Evolutionary conservation across 345 rosid species (phyloP).

Genomic region (Odontarrhena argentea): DNA sequence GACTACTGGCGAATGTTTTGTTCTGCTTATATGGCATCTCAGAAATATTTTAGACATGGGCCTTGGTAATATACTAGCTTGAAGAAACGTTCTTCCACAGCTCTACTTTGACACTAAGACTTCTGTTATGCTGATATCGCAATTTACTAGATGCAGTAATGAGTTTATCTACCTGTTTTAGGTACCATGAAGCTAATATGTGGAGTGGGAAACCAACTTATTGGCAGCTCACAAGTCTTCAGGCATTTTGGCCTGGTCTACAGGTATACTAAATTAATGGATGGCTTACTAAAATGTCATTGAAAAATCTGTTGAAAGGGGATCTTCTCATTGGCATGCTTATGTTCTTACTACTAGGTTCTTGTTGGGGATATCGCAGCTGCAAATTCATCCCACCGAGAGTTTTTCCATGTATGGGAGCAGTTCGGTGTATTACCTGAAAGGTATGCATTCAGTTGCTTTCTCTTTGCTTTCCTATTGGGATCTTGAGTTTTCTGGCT

Average conservation of each 20-base stretch:
- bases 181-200: constrained; percentile 99
- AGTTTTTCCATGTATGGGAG: constrained; percentile 82
- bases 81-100: constrained; percentile 21
- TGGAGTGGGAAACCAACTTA: constrained; percentile 93
- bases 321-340: constrained; percentile 38
- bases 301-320: constrained; percentile 14
- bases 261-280: constrained; percentile 56
- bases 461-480: constrained; percentile 25
- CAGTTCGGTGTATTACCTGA: constrained; percentile 90
- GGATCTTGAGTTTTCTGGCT: constrained; percentile 16
- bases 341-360: constrained; percentile 57
- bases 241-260: constrained; percentile 99
- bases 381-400: constrained; percentile 90
- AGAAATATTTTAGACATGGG: constrained; percentile 92
- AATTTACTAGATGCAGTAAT: constrained; percentile 23
- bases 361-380: constrained; percentile 91
- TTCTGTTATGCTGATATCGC: neutral
- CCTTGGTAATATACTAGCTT: constrained; percentile 65
- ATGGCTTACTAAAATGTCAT: constrained; percentile 2
- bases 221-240: constrained; percentile 99
- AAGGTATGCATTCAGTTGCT: constrained; percentile 48
- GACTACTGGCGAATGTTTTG: constrained; percentile 97
- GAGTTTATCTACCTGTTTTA: constrained; percentile 36
- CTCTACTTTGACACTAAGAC: constrained; percentile 18
- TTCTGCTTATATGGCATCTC: constrained; percentile 86